Evolutionary conservation across 441 rosid species (phyloP), one percentile per base, ranked within the genome.

Genomic region (California macrophylla): DNA sequence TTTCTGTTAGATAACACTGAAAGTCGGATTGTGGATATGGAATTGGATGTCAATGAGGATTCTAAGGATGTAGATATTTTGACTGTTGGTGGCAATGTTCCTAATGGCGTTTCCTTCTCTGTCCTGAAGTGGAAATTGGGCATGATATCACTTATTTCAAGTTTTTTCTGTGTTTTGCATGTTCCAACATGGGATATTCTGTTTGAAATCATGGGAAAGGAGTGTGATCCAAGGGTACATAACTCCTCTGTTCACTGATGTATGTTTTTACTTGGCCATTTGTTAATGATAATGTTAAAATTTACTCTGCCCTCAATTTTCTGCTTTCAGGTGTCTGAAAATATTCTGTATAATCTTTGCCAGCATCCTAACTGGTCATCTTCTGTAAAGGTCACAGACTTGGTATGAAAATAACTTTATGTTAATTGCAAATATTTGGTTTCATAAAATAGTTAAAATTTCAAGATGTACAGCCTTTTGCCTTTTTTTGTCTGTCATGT

Each of bases 11-110:
- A 62, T 77, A 75, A 69, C 47, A 72, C 70, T 71, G 74, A 52
- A 75, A 82, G 84, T 77, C 85, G 90, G 76, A 89, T 89, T 80
- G 66, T 90, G 82, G 98, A 92, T 71, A 77, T 90, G 89, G 98
- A 94, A 68, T 83, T 94, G 67, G 98, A 94, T 86, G 78, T 79
- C 72, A 77, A 74, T 79, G 90, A 82, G 73, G 93, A 85, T 76
- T 67, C 75, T 16, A 85, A 84, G 70, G 90, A 85, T 79, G 76
- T 82, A n/a, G 88, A 86, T 79, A 75, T 85, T 50, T 69, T 83
- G 68, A 69, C 81, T 60, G 83, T 77, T 63, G 79, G 85, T 70
- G 93, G 91, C 56, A 84, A 76, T 71, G 71, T 78, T 81, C 74
- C 82, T 67, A 21, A 78, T 34, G 73, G 86, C 64, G 32, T 79